Base-by-base conservation (phyloP, 2,329 filamentous ascomycete species). In the Aureobasidium vineae region DNA sequence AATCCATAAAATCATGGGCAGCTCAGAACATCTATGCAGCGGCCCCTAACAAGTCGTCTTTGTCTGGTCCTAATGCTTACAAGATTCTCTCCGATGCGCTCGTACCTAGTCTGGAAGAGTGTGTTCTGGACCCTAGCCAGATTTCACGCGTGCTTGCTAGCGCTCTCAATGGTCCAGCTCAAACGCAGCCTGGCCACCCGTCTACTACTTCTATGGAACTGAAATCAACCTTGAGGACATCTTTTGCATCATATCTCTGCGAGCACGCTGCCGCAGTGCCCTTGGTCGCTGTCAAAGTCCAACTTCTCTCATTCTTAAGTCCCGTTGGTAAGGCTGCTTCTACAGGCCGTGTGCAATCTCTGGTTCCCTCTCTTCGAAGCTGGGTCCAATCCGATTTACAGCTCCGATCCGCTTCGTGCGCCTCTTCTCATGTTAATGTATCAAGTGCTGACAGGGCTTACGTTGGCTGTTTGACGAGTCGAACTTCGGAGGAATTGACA, bases 101-200 rank as follows among this genome's bases (percentile, higher is more conserved):
- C n/a, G 76, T 91, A 23, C 91, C 91, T 0, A 85, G 84, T 1
- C 79, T 97, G 11, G 93, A 97, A 77, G 95, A 97, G 77, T 96
- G 89, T 72, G 83, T 94, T 3, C 85, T 97, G 70, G 92, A 98
- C 73, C 80, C 86, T 4, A 85, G 84, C 33, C 88, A 95, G 68
- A 82, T 97, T 52, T 80, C 84, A 31, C 85, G 85, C 23, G 83
- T 88, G 2, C 75, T 97, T 5, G 82, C 85, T 68, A 82, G 81
- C 38, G 78, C 83, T 0, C 75, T 95, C 13, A 86, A 88, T 70
- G 85, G 85, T 63, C 70, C 73, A 70, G 66, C 73, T 53, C 70
- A 75, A 43, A 69, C 63, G 38, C 54, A 64, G 36, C 19, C 43
- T 28, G 40, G 57, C n/a, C 41, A 47, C 57, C 13, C 68, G 69